A percentile compares a stretch with the other conserved stretches of the same genome.
Conservation (phyloP, 495 filamentous ascomycete genomes). For the Xylaria bambusicola region DNA sequence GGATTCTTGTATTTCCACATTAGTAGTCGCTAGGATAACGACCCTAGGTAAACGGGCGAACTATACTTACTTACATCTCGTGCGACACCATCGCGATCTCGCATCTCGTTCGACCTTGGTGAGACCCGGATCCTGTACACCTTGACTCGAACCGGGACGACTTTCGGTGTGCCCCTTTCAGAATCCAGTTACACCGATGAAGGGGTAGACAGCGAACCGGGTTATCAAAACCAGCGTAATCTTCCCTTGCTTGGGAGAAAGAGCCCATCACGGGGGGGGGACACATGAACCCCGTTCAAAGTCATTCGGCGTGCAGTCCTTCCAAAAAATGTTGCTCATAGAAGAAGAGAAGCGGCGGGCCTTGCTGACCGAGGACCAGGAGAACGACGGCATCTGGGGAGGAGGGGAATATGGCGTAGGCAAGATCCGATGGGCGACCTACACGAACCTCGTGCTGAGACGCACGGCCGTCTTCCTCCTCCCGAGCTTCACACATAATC, state of each 20-base stretch:
- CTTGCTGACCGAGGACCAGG: constrained; percentile 30
- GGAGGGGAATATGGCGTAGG: constrained; percentile 31
- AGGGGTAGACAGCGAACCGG: neutral
- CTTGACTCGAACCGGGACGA: too few relatives aligned
- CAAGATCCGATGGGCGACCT: constrained; percentile 24
- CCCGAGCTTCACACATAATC: constrained; percentile 41
- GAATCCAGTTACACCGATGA: neutral
- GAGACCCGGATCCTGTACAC: neutral
- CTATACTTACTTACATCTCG: too few relatives aligned
- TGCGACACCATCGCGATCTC: neutral
- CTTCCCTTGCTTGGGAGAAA: too few relatives aligned
- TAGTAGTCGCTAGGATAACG: too few relatives aligned
- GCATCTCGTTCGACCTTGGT: neutral
- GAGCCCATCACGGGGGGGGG: too few relatives aligned
- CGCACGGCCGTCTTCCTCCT: constrained; percentile 37
- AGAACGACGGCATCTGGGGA: constrained; percentile 25
- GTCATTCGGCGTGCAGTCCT: neutral
- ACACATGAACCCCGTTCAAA: neutral
- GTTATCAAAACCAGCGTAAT: too few relatives aligned
- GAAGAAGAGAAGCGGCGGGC: constrained; percentile 27
- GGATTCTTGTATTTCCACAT: too few relatives aligned
- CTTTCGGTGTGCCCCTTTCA: too few relatives aligned
- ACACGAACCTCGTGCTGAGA: constrained; percentile 29
- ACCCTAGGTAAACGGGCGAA: too few relatives aligned
- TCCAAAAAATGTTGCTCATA: constrained; percentile 11